Percentiles rank a stretch among this genome's conserved stretches.
Evolutionary conservation across 805 yeast species (phyloP).

Genomic region (Saccharomycopsis microspora): DNA sequence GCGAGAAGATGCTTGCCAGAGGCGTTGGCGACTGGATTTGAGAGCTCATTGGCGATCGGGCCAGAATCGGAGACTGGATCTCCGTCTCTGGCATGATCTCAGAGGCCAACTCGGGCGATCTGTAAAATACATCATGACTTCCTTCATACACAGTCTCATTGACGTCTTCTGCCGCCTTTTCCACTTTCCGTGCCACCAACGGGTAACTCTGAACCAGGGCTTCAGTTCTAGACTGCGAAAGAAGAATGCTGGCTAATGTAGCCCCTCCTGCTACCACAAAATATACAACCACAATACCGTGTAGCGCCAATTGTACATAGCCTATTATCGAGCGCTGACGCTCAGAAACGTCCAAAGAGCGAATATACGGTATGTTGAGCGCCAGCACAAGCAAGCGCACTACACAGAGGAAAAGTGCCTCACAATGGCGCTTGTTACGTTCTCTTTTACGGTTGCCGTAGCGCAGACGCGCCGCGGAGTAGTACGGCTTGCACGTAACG

Average conservation of each 20-base stretch:
- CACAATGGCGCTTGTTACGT: background rate
- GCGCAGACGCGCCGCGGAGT: constrained; percentile 18
- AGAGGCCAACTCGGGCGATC: background rate
- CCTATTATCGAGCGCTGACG: constrained; percentile 30
- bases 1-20: background rate
- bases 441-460: background rate
- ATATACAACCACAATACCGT: constrained; percentile 20
- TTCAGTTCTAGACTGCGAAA: background rate
- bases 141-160: background rate
- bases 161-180: background rate
- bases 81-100: background rate
- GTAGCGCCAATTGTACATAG: constrained; percentile 31
- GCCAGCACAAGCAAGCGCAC: constrained; percentile 30
- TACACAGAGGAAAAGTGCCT: constrained; percentile 24
- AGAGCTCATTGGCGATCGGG: background rate
- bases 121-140: background rate
- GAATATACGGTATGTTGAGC: constrained; percentile 33
- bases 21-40: background rate
- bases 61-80: background rate
- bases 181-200: background rate
- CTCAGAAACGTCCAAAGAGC: constrained; percentile 27
- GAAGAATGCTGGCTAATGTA: constrained; percentile 5
- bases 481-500: constrained; percentile 23
- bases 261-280: constrained; percentile 10
- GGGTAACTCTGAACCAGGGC: background rate